These are phyloP conservation scores for Melastoma malabathricum DNA, from an alignment of 345 rosid genomes.

Conservation along the genomic window DNA sequence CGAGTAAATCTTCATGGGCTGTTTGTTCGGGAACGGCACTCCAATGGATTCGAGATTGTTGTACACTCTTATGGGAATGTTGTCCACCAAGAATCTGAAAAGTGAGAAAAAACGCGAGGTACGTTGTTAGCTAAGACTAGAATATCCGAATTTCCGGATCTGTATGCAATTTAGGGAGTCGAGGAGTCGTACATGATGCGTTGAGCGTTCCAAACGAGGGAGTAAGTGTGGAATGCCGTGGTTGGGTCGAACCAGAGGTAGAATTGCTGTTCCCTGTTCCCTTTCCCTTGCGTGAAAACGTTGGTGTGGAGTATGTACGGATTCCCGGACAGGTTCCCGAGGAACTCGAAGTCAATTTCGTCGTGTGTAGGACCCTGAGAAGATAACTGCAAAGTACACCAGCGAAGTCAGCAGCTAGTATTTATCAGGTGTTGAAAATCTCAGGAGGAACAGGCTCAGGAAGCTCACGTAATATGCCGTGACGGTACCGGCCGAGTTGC, in stretches of 20 bases:
- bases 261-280: conserved; percentile 48
- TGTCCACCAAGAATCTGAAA: conserved; percentile 34
- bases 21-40: conserved; percentile 32
- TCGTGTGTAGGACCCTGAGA: conserved; percentile 45
- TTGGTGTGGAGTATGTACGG: conserved; percentile 51
- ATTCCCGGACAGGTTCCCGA: conserved; percentile 44
- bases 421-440: not conserved
- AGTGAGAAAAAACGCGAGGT: not conserved
- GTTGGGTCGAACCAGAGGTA: conserved; percentile 53
- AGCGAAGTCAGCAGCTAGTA: not conserved
- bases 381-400: conserved; percentile 19
- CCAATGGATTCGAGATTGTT: conserved; percentile 27
- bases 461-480: conserved; percentile 32
- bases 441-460: not conserved
- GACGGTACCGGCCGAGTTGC: conserved; percentile 50
- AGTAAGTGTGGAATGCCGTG: conserved; percentile 35
- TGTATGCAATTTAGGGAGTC: too few species aligned
- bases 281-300: conserved; percentile 41
- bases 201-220: conserved; percentile 42
- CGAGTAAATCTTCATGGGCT: conserved; percentile 40
- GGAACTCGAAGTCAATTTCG: conserved; percentile 45
- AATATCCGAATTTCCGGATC: too few species aligned
- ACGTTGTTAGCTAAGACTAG: too few species aligned
- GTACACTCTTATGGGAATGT: conserved; percentile 38
- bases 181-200: conserved; percentile 20